Percentiles rank a stretch among this genome's conserved stretches.
These are phyloP conservation scores for Neotropicomus parvogracilis DNA, from an alignment of 1,284 basidiomycete genomes.

Conservation along the genomic window DNA sequence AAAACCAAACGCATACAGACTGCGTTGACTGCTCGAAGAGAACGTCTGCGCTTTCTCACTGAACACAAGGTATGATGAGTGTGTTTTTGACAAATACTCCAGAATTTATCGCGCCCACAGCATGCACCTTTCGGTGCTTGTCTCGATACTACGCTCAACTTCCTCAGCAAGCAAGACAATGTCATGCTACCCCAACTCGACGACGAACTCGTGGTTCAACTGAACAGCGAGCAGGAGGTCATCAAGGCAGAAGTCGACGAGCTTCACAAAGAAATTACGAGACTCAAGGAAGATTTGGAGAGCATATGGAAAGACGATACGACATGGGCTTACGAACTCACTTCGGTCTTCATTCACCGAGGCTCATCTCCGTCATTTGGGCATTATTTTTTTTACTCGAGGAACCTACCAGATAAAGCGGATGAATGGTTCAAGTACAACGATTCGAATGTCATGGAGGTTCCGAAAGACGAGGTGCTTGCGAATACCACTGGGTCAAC, in stretches of 20 bases:
- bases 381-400: conserved; percentile 87
- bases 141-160: conserved; percentile 51
- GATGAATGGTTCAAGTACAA: conserved; percentile 96
- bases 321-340: conserved; percentile 82
- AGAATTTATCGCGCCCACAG: conserved; percentile 33
- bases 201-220: conserved; percentile 45
- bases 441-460: conserved; percentile 76
- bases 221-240: conserved; percentile 51
- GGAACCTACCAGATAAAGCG: conserved; percentile 69
- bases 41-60: conserved; percentile 63
- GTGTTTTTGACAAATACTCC: conserved; percentile 11
- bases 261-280: conserved; percentile 51
- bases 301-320: conserved; percentile 71
- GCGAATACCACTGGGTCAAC: conserved; percentile 78
- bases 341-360: conserved; percentile 95
- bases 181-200: conserved; percentile 48
- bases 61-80: conserved; percentile 62
- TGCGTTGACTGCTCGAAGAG: conserved; percentile 59
- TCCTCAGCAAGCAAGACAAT: conserved; percentile 48
- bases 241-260: conserved; percentile 61
- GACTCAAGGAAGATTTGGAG: conserved; percentile 71
- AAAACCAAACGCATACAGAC: conserved; percentile 67
- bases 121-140: conserved; percentile 54
- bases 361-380: conserved; percentile 81
- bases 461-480: conserved; percentile 72